Base-by-base conservation (phyloP, 179 eudicot genomes). In the Spinacia oleracea region DNA sequence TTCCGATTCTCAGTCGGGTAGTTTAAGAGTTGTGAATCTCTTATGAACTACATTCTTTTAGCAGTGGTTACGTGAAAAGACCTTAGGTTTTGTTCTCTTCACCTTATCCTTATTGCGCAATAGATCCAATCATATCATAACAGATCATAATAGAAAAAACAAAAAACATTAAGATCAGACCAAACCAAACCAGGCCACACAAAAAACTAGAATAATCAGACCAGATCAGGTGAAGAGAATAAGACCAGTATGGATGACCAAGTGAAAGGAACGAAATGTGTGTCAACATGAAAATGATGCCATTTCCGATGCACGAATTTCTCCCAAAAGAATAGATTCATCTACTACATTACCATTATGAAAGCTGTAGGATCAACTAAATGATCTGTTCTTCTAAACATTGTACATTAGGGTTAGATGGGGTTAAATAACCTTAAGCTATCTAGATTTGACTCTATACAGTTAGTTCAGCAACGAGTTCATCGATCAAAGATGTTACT, bases 391-490 rank as follows among this genome's bases (percentile, higher is more conserved):
- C 70, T 76, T 34, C 72, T 18, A 72, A 15, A 76, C 34, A 71
- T 79, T 81, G 46, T 81, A 77, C 74, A 82, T 20, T 48, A 29
- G 70, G 64, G 78, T 81, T 63, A 72, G 78, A 69, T 34, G 15
- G 42, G 69, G 73, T 68, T 76, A 58, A 72, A 68, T 43, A 21
- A 35, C 70, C 50, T 75, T 75, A 78, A n/a, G n/a, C 66, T 70
- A 75, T 80, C 71, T 73, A 66, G 74, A 31, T 69, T 69, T 73
- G 72, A 77, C 72, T 75, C 81, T 76, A 83, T 78, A 76, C 77
- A 75, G 79, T 86, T 68, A 95, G 74, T 85, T 92, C 98, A 84
- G 71, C 83, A 65, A 92, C 84, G 70, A 96, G 69, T 83, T 96
- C 98, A 80, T 93, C 91, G 73, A 96, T 81, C 78, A 96, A 81